A percentile compares a stretch with the other conserved stretches of the same genome.
phyloP scores from a whole-genome alignment of 352 stramenopile genomes.

The Globisporangium cylindrosporum region DNA sequence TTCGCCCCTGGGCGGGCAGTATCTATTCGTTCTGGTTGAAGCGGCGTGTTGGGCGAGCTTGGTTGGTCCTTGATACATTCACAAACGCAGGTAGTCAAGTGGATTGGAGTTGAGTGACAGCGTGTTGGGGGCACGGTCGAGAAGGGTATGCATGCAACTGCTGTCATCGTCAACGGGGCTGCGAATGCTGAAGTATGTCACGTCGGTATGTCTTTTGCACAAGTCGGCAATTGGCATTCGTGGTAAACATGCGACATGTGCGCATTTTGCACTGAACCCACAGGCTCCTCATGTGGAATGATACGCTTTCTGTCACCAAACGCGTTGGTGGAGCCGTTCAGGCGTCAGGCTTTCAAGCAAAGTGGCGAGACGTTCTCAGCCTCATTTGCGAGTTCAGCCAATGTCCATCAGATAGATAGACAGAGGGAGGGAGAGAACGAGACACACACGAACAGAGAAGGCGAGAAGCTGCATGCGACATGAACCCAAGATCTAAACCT shows the following conservation, averaged over 20 bases:
- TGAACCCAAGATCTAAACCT: neutral
- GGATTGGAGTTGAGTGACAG: neutral
- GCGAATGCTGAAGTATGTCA: neutral
- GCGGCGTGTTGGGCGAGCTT: neutral
- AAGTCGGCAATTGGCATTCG: neutral
- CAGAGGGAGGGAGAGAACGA: neutral
- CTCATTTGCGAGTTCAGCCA: too few species aligned
- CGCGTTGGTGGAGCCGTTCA: too few species aligned
- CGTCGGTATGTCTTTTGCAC: neutral
- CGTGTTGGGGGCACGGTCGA: neutral
- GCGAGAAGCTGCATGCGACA: neutral
- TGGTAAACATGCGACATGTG: neutral
- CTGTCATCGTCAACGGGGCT: neutral
- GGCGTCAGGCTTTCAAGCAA: neutral
- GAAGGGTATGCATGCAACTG: neutral
- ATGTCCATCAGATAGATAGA: neutral
- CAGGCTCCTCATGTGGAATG: neutral
- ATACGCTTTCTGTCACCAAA: neutral
- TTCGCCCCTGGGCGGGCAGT: neutral
- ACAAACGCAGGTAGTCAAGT: neutral
- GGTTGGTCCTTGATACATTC: neutral
- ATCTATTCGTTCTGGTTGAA: neutral
- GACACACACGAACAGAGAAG: neutral
- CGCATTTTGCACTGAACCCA: slow-evolving; percentile 1
- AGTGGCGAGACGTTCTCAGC: neutral